Conservation (phyloP, 2,329 filamentous ascomycete genomes). For the Penicillium sp. region DNA sequence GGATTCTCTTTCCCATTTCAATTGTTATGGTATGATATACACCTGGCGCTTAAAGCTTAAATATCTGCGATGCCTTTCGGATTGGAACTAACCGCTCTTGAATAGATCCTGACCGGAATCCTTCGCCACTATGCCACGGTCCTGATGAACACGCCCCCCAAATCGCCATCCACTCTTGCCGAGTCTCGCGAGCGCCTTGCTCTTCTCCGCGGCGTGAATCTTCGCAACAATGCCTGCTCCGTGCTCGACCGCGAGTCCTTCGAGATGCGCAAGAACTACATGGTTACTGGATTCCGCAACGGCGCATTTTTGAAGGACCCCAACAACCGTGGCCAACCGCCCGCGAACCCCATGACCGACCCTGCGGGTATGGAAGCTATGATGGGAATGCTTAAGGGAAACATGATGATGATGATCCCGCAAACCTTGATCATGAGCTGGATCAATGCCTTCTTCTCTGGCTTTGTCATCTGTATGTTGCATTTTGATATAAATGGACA, state of each 20-base stretch:
- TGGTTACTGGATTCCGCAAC: constrained; percentile 78
- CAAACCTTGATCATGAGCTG: constrained; percentile 99
- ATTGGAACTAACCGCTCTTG: neutral
- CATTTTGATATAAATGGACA: neutral
- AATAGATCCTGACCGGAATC: constrained; percentile 82
- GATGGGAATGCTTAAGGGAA: constrained; percentile 99
- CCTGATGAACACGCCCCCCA: constrained; percentile 82
- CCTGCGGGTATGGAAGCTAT: constrained; percentile 98
- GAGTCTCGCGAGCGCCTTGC: constrained; percentile 76
- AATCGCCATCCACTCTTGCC: constrained; percentile 65
- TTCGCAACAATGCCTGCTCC: constrained; percentile 79
- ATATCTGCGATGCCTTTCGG: neutral
- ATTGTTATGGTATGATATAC: constrained; percentile 75
- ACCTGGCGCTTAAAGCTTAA: neutral
- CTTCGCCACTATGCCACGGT: constrained; percentile 94
- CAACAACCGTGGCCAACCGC: constrained; percentile 78
- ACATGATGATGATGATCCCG: constrained; percentile 99
- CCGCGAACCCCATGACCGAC: constrained; percentile 91
- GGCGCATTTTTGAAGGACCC: constrained; percentile 89
- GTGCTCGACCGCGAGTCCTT: constrained; percentile 78
- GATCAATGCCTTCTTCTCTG: constrained; percentile 99
- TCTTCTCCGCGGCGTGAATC: constrained; percentile 77
- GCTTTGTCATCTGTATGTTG: constrained; percentile 87
- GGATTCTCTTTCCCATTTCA: constrained; percentile 97
- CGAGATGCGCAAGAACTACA: constrained; percentile 72